Evolutionary conservation across 2,329 filamentous ascomycete species (phyloP), one percentile per base, ranked within the genome.

Genomic region (Diaporthe eres): DNA sequence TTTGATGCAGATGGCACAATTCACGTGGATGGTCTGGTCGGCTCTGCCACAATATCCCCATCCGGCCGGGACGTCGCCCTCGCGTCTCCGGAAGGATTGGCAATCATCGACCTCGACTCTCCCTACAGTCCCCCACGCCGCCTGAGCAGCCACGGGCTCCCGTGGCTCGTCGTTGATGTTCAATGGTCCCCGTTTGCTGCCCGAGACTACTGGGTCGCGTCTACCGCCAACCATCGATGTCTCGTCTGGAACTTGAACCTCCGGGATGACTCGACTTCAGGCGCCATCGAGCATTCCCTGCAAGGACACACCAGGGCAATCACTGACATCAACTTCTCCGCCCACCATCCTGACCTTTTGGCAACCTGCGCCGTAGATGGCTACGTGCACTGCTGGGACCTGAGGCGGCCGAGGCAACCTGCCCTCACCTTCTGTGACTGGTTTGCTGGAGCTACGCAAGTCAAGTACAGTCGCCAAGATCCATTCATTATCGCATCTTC

Each of bases 161-260:
- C 95, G n/a, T 98, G 96, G 95, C 92, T 98, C 71, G 96, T 98
- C 7, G 95, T 96, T 15, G 96, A 98, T 84, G 96, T 98, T 42
- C 96, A 98, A 84, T 98, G 96, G 96, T 98, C 95, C 15, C 96
- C 96, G 0, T 98, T 98, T 83, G 94, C 96, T 17, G 92, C 91
- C 28, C 91, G 96, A 65, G 94, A 98, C 83, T 96, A 96, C 81
- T 98, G 96, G 96, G 94, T 98, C 25, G 94, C 95, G 49, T 98
- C 95, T 76, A 98, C 96, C 0, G 96, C 95, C 25, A 98, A 98
- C 82, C 96, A 98, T 83, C 95, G 97, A 79, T 97, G 96, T 28
- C 88, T 98, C 70, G 94, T 98, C 28, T 98, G 95, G 95, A 98
- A 98, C 83, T 87, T 98, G 76, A 95, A 94, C 78, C 89, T 95